Base-by-base conservation (phyloP, 2,329 filamentous ascomycete genomes). In the Microdochium bolleyi region DNA sequence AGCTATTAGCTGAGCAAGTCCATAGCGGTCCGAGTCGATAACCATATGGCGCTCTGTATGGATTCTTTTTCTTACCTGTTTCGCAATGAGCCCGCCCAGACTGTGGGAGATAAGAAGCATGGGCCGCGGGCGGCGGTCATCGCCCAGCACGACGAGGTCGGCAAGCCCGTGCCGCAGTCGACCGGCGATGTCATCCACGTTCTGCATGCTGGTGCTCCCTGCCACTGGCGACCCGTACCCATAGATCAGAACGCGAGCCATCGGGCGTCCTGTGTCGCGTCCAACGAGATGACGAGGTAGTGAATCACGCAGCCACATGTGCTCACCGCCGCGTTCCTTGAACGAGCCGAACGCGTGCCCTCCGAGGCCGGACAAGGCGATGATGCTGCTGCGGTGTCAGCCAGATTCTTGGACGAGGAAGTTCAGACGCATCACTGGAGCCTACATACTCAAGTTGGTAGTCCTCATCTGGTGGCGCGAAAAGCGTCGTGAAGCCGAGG, bases 271-370 rank as follows among this genome's bases (percentile, higher is more conserved):
- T 16, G 11, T 48, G 24, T 25, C 24, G 19, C 50, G 24, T 19
- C 37, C 22, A 3, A 16, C 34, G 14, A 66, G 22, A 50, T 65
- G 55, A 9, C 53, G 25, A 1, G 60, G 57, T 2, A 67, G 60
- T 1, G 58, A 32, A 51, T 67, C 64, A 24, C 60, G 58, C 13
- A 67, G 54, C 64, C 65, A 67, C 63, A 66, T 64, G 38, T 62
- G 53, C 5, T 44, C 16, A 2, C 58, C 58, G 10, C 50, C 53
- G 49, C 53, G 54, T 25, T 62, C 60, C 49, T 65, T 65, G 53
- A 67, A 68, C 2, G 65, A 67, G 3, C 58, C 61, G 41, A 61
- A 67, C 1, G 63, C 62, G 52, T 66, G 62, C 11, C 60, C 57
- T 22, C 60, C 61, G 10, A 65, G 58, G 2, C 60, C 61, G 4